Base-by-base conservation (phyloP, 176 grass and related monocot species). In the Metroxylon sagu region DNA sequence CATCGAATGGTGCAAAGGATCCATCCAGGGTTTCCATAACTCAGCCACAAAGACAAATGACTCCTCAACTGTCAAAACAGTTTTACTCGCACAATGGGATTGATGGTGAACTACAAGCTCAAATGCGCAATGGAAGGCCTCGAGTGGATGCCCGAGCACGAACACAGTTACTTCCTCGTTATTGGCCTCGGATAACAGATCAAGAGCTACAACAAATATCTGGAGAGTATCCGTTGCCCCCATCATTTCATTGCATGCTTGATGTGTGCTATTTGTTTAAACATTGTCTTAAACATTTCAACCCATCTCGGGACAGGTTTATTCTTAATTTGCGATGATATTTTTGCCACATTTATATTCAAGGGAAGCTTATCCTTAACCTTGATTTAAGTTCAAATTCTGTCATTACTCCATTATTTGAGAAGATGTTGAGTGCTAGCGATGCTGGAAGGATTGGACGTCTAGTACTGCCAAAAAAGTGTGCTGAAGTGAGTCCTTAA, bases 401-500 rank as follows among this genome's bases (percentile, higher is more conserved):
- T 68, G 79, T 96, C n/a, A 87, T 98, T 59, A 93, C 76, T 67
- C 94, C 94, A 74, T 75, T 98, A 25, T 98, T 98, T 77, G 94
- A 98, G 59, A 98, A 98, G 74, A 93, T 89, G 94, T 56, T 98
- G 59, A 98, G 94, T 72, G 88, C 94, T 63, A 99, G 94, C 71
- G 94, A 99, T 68, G 94, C 94, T 76, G 94, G 94, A 17, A 61
- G 94, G 59, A 99, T 99, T 74, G 94, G 94, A 57, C 87, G 94
- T 79, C 70, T 99, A 54, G 94, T 99, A 18, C 89, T 99, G 73
- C 94, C 94, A 50, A 99, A 99, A 80, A 99, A 99, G 82, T 99
- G 94, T 39, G 94, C 94, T 59, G 94, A 99, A 81, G 94, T 93
- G 52, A 75, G 60, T 76, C 23, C 18, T 74, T 49, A 6, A 29